phyloP scores from a whole-genome alignment of 1,139 yeast species.

The Magnusiomyces ingens region DNA sequence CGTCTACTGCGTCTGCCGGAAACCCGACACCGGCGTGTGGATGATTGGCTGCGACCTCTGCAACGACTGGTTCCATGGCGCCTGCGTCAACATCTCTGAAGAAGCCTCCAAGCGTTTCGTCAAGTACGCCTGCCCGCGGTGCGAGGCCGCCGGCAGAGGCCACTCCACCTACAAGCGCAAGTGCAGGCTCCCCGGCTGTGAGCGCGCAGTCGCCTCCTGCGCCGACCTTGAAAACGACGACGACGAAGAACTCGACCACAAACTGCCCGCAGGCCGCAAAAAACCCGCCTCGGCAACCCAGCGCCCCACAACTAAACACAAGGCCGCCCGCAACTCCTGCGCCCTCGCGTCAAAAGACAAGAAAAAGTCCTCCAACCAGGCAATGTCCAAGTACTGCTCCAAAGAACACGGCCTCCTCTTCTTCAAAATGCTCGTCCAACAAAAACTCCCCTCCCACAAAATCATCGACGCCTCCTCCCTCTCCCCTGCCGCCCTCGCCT shows the following conservation, averaged over 20 bases:
- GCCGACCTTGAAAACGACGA: slow-evolving; percentile 10
- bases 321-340: not conserved
- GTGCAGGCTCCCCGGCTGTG: slow-evolving; percentile 60
- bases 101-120: slow-evolving; percentile 52
- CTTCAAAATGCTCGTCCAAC: slow-evolving; percentile 33
- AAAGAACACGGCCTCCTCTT: slow-evolving; percentile 62
- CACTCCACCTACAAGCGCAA: slow-evolving; percentile 57
- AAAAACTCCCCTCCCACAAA: slow-evolving; percentile 10
- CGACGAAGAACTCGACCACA: slow-evolving; percentile 19
- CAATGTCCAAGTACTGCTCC: slow-evolving; percentile 65
- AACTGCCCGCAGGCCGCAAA: not conserved
- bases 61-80: slow-evolving; percentile 92
- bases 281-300: not conserved
- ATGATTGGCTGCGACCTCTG: slow-evolving; percentile 95
- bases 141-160: slow-evolving; percentile 49
- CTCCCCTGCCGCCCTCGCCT: slow-evolving; percentile 20
- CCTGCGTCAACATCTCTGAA: slow-evolving; percentile 59
- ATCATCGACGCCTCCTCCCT: slow-evolving; percentile 18
- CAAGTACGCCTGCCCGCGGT: slow-evolving; percentile 68
- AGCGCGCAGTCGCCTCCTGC: slow-evolving; percentile 42
- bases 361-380: not conserved
- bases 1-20: slow-evolving; percentile 69
- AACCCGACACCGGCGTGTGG: slow-evolving; percentile 66
- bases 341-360: not conserved
- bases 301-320: not conserved